Base-by-base conservation (phyloP, 768 basidiomycete species). In the Leccinum truebloodii region DNA sequence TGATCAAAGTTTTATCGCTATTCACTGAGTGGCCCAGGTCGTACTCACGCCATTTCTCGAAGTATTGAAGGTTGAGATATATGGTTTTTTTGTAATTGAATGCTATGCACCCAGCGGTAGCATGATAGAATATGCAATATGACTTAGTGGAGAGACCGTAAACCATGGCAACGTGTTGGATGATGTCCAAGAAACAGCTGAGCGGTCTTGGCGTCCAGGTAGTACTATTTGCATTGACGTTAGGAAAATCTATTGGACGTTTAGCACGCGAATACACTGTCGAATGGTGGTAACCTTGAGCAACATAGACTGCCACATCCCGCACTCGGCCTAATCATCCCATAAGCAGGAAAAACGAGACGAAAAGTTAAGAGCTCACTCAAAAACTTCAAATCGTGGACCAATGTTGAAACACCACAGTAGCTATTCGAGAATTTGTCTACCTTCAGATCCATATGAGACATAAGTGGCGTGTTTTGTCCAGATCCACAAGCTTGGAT, bases 21-120 rank as follows among this genome's bases (percentile, higher is more conserved):
- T 39, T 28, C n/a, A 22, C 12, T 34, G 12, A 22, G 14, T 22
- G 6, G n/a, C 24, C 24, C 24, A 24, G 14, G 4, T 56, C 6
- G 16, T 30, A 81, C 87, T 78, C 73, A 94, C 90, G 93, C 90
- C 91, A 94, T 54, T 85, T 82, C 66, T 90, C 81, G 64, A 84
- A 94, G 71, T 88, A 95, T 37, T 92, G 81, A n/a, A 93, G 77
- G 71, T 96, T 97, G 59, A 96, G 73, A 75, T 93, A 97, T 14
- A 98, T 79, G 55, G 86, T 88, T 2, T 89, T 92, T 55, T 85
- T 83, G 24, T 90, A 80, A 73, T 98, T 98, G 81, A 98, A 98
- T 1, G 94, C 96, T 58, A 97, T 95, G n/a, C 89, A 76, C 2
- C 86, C 94, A 13, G 77, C 74, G 3, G 79, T 67, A 22, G 13